These are phyloP conservation scores for Melampsora larici-populina DNA, from an alignment of 1,284 basidiomycete genomes.

Conservation along the genomic window DNA sequence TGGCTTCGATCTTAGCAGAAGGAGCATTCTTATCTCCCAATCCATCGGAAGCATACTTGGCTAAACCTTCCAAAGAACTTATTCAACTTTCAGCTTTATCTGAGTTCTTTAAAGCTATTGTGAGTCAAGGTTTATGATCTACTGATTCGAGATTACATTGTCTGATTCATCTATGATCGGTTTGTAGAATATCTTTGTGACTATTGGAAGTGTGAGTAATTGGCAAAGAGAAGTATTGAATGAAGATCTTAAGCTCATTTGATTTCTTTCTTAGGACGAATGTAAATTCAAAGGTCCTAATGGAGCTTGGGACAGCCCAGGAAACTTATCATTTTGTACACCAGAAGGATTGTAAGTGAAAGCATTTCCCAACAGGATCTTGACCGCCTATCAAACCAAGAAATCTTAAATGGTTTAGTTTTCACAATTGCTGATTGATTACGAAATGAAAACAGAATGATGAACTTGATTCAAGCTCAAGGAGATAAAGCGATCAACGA, in stretches of 20 bases:
- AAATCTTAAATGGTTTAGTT: too few relatives aligned
- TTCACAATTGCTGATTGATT: neutral
- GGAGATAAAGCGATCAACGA: slow-evolving; percentile 34
- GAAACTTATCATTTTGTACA: slow-evolving; percentile 36
- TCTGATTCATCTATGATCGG: neutral
- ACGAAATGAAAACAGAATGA: slow-evolving; percentile 17
- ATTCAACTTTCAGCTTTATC: slow-evolving; percentile 37
- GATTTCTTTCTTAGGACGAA: slow-evolving; percentile 16
- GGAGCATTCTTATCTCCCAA: slow-evolving; percentile 33
- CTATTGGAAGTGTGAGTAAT: slow-evolving; percentile 40
- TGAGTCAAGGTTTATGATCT: slow-evolving; percentile 1
- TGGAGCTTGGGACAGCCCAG: slow-evolving; percentile 24
- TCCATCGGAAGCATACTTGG: slow-evolving; percentile 27
- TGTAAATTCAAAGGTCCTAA: slow-evolving; percentile 39
- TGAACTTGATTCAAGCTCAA: slow-evolving; percentile 41
- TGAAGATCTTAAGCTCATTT: neutral
- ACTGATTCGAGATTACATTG: too few relatives aligned
- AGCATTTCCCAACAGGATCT: neutral
- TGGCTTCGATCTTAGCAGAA: slow-evolving; percentile 18
- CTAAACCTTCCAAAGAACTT: slow-evolving; percentile 3
- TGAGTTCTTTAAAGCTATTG: slow-evolving; percentile 38
- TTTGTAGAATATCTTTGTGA: slow-evolving; percentile 38
- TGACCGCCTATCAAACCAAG: neutral
- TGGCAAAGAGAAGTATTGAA: neutral
- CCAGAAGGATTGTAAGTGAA: slow-evolving; percentile 34